These are phyloP conservation scores for Mucor ambiguus DNA, from an alignment of 371 early-diverging fungal genomes.

Conservation along the genomic window DNA sequence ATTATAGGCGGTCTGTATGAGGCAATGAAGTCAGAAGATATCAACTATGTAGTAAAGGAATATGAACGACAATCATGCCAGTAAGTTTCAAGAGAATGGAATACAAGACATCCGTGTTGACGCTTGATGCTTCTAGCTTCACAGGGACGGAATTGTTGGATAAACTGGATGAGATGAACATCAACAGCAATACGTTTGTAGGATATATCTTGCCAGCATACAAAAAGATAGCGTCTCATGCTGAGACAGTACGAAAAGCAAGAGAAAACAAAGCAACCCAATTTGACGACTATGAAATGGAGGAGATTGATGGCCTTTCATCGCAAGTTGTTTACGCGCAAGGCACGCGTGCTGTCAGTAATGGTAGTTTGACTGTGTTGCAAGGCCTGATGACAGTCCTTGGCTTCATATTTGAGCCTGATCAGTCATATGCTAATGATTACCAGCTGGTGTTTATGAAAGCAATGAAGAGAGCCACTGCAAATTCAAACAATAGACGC, in stretches of 20 bases:
- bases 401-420: conserved; percentile 33
- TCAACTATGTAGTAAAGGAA: conserved; percentile 30
- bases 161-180: conserved; percentile 25
- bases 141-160: conserved; percentile 35
- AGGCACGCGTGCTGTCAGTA: conserved; percentile 16
- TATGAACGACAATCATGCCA: conserved; percentile 43
- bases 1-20: conserved; percentile 23
- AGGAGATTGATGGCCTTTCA: background rate
- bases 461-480: conserved; percentile 14
- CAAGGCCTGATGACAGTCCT: conserved; percentile 41
- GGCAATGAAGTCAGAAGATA: conserved; percentile 24
- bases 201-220: conserved; percentile 32
- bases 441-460: conserved; percentile 50
- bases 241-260: conserved; percentile 33
- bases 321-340: background rate
- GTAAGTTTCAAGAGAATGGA: conserved; percentile 26
- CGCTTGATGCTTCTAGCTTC: conserved; percentile 26
- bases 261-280: conserved; percentile 12
- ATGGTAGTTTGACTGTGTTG: conserved; percentile 7
- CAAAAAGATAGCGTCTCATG: conserved; percentile 17
- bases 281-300: background rate
- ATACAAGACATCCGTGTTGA: background rate
- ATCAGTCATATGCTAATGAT: conserved; percentile 35
- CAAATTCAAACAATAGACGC: background rate
- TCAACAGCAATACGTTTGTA: conserved; percentile 23